Percentiles rank a stretch among this genome's conserved stretches.
Conservation (phyloP, 2,329 filamentous ascomycete genomes). For the Fusarium pininemorale region DNA sequence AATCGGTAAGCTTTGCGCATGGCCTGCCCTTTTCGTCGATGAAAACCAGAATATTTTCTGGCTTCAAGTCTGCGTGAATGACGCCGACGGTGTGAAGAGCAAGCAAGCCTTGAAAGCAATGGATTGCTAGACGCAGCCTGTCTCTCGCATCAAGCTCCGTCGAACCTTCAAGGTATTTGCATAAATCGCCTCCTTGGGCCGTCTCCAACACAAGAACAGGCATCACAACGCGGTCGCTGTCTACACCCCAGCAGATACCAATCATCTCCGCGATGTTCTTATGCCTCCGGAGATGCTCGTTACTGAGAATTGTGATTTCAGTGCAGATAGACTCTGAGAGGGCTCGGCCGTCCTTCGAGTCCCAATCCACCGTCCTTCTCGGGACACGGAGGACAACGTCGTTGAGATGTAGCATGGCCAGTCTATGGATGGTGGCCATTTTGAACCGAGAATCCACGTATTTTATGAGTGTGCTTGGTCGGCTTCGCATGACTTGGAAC, state of each 20-base stretch:
- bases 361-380: fast-evolving
- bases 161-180: background rate
- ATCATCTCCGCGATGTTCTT: background rate
- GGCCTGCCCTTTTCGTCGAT: background rate
- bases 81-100: background rate
- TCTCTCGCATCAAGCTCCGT: background rate
- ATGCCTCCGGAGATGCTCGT: background rate
- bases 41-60: background rate
- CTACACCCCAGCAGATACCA: background rate
- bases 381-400: background rate
- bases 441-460: background rate
- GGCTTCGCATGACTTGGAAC: background rate
- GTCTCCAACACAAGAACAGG: background rate
- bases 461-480: background rate
- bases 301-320: background rate
- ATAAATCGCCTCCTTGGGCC: background rate
- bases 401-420: background rate
- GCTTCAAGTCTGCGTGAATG: background rate
- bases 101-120: background rate
- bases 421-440: background rate
- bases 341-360: fast-evolving
- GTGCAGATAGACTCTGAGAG: background rate
- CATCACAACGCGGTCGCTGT: fast-evolving
- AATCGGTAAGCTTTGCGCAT: background rate
- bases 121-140: background rate